Percentiles rank a stretch among this genome's conserved stretches.
phyloP scores from a whole-genome alignment of 352 stramenopile genomes.

The Phytophthora quininea region DNA sequence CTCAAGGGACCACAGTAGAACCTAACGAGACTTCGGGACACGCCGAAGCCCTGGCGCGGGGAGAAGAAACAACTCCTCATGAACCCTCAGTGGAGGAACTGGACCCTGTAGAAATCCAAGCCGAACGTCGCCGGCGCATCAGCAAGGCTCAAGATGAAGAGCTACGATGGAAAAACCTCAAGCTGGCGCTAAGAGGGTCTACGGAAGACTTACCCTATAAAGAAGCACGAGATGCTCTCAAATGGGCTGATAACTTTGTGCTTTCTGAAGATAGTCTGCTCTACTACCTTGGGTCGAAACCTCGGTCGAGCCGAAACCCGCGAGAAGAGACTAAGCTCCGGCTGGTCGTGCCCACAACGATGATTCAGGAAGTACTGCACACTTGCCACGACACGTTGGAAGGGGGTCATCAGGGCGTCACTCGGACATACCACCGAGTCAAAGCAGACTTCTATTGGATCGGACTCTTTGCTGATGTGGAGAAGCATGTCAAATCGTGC shows the following conservation, averaged over 20 bases:
- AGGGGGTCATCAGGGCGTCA: conserved; percentile 5
- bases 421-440: neutral
- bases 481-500: conserved; percentile 2
- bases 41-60: neutral
- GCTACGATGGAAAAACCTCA: conserved; percentile 1
- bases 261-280: conserved; percentile 2
- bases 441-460: neutral
- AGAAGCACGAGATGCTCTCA: neutral
- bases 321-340: neutral
- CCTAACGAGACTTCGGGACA: neutral
- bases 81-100: neutral
- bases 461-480: conserved; percentile 3
- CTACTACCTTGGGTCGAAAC: neutral
- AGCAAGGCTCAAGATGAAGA: conserved; percentile 10
- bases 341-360: neutral
- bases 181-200: neutral
- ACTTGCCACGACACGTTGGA: conserved; percentile 4
- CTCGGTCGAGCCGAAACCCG: neutral
- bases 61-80: too few species aligned
- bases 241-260: conserved; percentile 7
- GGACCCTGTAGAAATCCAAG: conserved; percentile 3
- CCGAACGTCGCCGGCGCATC: conserved; percentile 2
- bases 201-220: neutral
- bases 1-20: too few species aligned
- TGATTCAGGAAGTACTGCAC: conserved; percentile 9